Base-by-base conservation (phyloP, 352 stramenopile genomes). In the Phytopythium delawarense region DNA sequence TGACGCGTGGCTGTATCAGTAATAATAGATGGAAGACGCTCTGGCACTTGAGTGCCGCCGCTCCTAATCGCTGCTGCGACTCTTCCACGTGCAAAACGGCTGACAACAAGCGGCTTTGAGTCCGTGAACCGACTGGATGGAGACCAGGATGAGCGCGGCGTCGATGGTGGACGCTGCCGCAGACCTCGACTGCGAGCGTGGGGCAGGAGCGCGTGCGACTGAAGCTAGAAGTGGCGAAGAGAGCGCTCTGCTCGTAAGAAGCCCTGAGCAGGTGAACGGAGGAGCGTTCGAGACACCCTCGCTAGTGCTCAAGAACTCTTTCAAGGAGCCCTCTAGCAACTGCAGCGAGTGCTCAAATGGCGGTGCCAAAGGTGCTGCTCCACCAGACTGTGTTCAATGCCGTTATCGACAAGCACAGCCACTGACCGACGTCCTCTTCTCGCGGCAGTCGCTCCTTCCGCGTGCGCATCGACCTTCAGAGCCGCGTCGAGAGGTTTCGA, bases 1-100 rank as follows among this genome's bases (percentile, higher is more conserved):
- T 34, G 16, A n/a, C 7, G 11, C 1, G 12, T 3, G 7, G 8
- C 1, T 52, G 45, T 56, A 12, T 44, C 25, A 55, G 25, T 37
- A 54, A 37, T 37, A 54, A 63, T 54, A 54, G 48, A 54, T 25
- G 28, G 49, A 37, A 12, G 48, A 32, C 23, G 48, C 11, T 37
- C 40, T 40, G 13, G 9, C 35, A 16, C 35, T 40, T 32, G 28
- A 32, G 28, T 32, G 28, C 28, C 28, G 28, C 30, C 18, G 44
- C 7, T 0, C 35, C 1, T 40, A 7, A 40, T 40, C 35, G 35
- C 35, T 7, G 16, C 12, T 28, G 53, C 53, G 53, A 48, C 53
- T 15, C 32, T 59, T 59, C 53, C 53, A 5, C 11, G 21, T 4
- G 23, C 18, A 23, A 39, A 59, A 59, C 53, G 2, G 53, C 34